These are phyloP conservation scores for Geotrichum candidum DNA, from an alignment of 1,139 yeast species.

Conservation along the genomic window DNA sequence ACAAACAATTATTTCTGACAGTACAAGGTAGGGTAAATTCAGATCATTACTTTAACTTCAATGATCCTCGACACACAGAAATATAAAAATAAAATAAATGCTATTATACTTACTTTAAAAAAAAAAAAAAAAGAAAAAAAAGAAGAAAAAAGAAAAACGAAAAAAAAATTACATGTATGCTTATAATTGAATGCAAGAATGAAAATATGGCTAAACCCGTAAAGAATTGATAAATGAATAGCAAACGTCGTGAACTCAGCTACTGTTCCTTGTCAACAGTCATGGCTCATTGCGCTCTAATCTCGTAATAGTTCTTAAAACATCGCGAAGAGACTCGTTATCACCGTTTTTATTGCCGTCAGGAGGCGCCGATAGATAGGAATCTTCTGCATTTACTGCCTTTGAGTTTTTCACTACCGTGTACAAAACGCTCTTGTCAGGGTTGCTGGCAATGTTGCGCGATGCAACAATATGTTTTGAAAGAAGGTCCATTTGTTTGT, in stretches of 20 bases:
- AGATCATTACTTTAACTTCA: not conserved
- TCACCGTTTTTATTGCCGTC: not conserved
- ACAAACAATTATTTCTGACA: not conserved
- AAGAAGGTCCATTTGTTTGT: slow-evolving; percentile 6
- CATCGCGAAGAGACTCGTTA: slow-evolving; percentile 7
- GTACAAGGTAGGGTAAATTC: slow-evolving; percentile 2
- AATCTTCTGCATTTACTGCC: not conserved
- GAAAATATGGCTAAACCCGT: not conserved
- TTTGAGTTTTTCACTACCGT: slow-evolving; percentile 8
- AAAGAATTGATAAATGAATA: not conserved
- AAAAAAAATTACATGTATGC: not conserved
- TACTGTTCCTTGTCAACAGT: not conserved
- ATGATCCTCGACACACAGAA: not conserved
- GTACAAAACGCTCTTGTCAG: slow-evolving; percentile 6
- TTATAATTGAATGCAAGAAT: not conserved
- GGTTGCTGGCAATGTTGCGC: not conserved
- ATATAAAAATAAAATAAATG: not conserved
- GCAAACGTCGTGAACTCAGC: not conserved
- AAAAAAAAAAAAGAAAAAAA: not conserved
- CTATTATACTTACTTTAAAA: not conserved
- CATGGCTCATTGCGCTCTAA: slow-evolving; percentile 8
- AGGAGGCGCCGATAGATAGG: not conserved
- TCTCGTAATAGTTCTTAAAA: slow-evolving; percentile 16
- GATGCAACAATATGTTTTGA: not conserved
- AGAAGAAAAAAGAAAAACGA: not conserved